Evolutionary conservation across 345 rosid genomes (phyloP).

Genomic region (Laguncularia racemosa): DNA sequence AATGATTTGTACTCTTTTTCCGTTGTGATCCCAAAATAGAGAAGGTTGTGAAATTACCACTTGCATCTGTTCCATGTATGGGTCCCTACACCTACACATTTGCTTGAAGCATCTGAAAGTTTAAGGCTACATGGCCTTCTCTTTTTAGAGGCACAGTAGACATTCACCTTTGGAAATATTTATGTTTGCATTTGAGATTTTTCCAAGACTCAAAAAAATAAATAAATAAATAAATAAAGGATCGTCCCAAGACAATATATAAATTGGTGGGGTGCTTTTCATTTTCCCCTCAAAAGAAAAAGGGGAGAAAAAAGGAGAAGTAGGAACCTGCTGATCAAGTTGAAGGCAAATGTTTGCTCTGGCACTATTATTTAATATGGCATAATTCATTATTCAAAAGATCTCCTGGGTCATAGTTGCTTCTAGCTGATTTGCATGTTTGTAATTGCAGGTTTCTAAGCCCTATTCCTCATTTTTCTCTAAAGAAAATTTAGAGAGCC

Average conservation of each 20-base stretch:
- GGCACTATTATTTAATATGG: not conserved
- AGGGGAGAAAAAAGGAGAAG: too few species aligned
- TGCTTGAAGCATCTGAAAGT: not conserved
- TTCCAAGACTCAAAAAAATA: too few species aligned
- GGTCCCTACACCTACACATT: not conserved
- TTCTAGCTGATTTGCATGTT: constrained; percentile 1
- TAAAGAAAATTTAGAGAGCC: constrained; percentile 46
- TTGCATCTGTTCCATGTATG: not conserved
- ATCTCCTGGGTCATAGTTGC: not conserved
- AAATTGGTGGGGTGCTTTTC: too few species aligned
- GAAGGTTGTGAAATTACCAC: not conserved
- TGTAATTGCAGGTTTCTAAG: constrained; percentile 59
- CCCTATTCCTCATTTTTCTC: constrained; percentile 55
- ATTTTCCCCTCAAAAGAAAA: too few species aligned
- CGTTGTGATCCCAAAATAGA: not conserved
- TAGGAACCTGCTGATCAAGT: too few species aligned
- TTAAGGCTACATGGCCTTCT: not conserved
- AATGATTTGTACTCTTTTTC: not conserved
- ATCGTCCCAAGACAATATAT: too few species aligned
- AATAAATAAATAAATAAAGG: too few species aligned
- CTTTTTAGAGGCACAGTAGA: too few species aligned
- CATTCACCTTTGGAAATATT: too few species aligned
- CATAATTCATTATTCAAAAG: not conserved
- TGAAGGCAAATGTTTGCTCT: not conserved
- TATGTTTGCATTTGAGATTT: too few species aligned